Conservation (phyloP, 2,329 filamentous ascomycete genomes). For the Nigrospora osmanthi region DNA sequence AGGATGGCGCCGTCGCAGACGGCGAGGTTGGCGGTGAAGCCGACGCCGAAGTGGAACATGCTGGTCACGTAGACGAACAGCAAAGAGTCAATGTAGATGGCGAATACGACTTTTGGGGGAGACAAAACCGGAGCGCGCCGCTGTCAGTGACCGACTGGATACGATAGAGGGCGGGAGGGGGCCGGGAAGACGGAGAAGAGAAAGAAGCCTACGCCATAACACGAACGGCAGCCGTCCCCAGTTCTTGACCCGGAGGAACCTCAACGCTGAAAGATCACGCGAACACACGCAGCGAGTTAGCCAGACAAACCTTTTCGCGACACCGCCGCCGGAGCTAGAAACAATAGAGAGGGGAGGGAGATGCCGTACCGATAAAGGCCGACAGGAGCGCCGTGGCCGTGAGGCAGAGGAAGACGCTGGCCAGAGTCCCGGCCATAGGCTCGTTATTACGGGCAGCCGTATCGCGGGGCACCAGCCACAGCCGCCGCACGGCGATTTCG, state of each 20-base stretch:
- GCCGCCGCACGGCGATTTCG: too few species aligned
- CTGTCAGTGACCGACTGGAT: neutral
- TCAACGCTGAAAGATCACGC: conserved; percentile 20
- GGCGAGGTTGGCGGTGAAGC: conserved; percentile 39
- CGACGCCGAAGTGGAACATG: conserved; percentile 48
- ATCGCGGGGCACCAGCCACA: too few species aligned
- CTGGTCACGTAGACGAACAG: conserved; percentile 50
- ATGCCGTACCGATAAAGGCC: too few species aligned
- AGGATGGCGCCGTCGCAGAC: conserved; percentile 52
- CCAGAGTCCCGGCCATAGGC: too few species aligned
- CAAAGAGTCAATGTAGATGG: conserved; percentile 53
- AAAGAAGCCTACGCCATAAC: conserved; percentile 31
- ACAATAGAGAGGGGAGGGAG: too few species aligned
- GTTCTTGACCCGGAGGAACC: conserved; percentile 24
- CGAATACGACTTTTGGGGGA: conserved; percentile 41
- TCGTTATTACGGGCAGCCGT: too few species aligned
- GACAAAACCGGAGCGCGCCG: too few species aligned
- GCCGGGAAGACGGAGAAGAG: neutral
- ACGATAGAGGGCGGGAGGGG: neutral
- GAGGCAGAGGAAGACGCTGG: too few species aligned
- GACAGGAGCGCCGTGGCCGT: too few species aligned
- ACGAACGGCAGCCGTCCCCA: conserved; percentile 34
- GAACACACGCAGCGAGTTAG: too few species aligned
- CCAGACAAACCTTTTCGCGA: too few species aligned
- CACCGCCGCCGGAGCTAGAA: too few species aligned